Conservation (phyloP, 495 filamentous ascomycete species). For the Daldinia bambusicola region DNA sequence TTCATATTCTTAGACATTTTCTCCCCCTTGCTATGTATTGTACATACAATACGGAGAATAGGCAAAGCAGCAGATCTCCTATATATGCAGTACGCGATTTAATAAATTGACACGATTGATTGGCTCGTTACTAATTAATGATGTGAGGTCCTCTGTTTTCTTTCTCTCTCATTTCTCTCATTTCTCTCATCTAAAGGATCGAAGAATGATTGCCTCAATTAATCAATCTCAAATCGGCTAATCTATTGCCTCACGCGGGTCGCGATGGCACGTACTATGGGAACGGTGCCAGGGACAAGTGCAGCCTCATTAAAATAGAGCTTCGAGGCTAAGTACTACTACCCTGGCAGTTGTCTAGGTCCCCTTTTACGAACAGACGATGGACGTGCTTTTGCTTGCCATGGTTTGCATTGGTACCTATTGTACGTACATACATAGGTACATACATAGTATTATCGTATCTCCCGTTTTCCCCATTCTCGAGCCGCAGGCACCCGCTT, state of each 20-base stretch:
- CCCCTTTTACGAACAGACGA: conserved; percentile 20
- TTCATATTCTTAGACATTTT: conserved; percentile 14
- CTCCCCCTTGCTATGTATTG: not conserved
- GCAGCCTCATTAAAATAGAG: conserved; percentile 38
- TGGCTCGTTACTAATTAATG: conserved; percentile 29
- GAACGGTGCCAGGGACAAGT: conserved; percentile 17
- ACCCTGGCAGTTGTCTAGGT: conserved; percentile 34
- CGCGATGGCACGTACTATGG: conserved; percentile 1
- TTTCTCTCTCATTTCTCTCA: too few species aligned
- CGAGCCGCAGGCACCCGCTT: not conserved
- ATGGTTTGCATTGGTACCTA: too few species aligned
- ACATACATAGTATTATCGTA: too few species aligned
- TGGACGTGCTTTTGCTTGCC: not conserved
- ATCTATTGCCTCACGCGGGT: conserved; percentile 23
- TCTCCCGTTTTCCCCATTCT: not conserved
- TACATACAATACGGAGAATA: not conserved
- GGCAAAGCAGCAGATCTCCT: conserved; percentile 1
- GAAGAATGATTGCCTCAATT: conserved; percentile 16
- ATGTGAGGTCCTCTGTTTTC: too few species aligned
- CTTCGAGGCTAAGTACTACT: conserved; percentile 21
- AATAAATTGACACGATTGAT: conserved; percentile 23
- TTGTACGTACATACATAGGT: too few species aligned
- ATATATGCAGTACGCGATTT: conserved; percentile 3
- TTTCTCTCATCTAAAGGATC: conserved; percentile 33
- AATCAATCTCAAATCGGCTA: conserved; percentile 36